Evolutionary conservation across 768 basidiomycete species (phyloP).

Genomic region (Pulveroboletus sp.): DNA sequence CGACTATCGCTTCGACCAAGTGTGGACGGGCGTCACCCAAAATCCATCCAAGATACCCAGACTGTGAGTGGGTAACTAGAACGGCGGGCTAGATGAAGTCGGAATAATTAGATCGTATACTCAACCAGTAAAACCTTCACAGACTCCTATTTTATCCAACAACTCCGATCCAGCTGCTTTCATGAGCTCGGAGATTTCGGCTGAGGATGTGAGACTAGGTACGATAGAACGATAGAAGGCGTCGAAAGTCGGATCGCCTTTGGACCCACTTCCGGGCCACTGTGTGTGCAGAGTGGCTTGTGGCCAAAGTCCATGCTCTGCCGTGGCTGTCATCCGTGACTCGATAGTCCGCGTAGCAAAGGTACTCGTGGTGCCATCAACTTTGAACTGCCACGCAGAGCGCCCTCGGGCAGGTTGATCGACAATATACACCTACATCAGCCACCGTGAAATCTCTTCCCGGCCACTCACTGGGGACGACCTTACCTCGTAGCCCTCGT

Average conservation of each 20-base stretch:
- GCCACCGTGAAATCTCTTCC: not conserved
- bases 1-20: constrained; percentile 42
- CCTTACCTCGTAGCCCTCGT: constrained; percentile 45
- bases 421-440: constrained; percentile 38
- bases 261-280: constrained; percentile 49
- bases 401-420: constrained; percentile 45
- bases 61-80: constrained; percentile 49
- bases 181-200: constrained; percentile 36
- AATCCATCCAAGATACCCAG: constrained; percentile 46
- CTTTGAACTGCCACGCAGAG: constrained; percentile 38
- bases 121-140: constrained; percentile 11
- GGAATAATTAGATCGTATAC: not conserved
- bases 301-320: constrained; percentile 40
- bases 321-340: constrained; percentile 41
- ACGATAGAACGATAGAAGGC: constrained; percentile 41
- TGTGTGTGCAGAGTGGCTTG: constrained; percentile 44
- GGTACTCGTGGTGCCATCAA: constrained; percentile 35
- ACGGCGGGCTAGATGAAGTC: constrained; percentile 35
- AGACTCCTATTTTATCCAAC: constrained; percentile 45
- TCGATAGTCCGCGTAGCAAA: constrained; percentile 33
- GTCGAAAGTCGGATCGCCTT: constrained; percentile 43
- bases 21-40: constrained; percentile 43
- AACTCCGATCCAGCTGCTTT: constrained; percentile 39
- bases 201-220: constrained; percentile 35
- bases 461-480: not conserved